A percentile compares a stretch with the other conserved stretches of the same genome.
These are phyloP conservation scores for Monotropa hypopitys DNA, from an alignment of 179 eudicot genomes.

Conservation along the genomic window DNA sequence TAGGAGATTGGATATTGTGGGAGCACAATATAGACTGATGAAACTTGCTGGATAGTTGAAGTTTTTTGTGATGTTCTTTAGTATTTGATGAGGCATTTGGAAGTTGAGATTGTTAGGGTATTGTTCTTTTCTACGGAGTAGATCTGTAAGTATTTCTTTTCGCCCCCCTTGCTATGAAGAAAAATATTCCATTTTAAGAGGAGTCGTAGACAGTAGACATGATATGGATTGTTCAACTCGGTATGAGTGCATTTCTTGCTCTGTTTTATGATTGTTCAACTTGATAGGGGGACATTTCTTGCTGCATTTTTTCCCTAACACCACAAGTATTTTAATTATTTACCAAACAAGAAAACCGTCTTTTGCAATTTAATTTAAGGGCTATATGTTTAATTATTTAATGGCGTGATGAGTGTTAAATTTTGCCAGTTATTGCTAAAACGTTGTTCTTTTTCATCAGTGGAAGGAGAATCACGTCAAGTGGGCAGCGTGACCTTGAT, in stretches of 20 bases:
- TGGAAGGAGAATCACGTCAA: constrained; percentile 60
- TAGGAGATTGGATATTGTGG: neutral
- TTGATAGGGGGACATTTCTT: neutral
- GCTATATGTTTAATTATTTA: neutral
- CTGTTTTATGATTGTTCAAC: no score
- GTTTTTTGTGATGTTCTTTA: neutral
- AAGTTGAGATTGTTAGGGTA: neutral
- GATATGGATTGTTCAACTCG: neutral
- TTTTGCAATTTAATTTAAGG: neutral
- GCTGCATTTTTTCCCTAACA: neutral
- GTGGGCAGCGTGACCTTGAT: constrained; percentile 66
- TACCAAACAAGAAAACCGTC: neutral
- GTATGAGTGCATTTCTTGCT: no score
- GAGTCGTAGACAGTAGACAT: neutral
- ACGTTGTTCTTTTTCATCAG: constrained; percentile 16
- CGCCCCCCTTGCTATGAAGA: neutral
- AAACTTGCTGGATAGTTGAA: neutral
- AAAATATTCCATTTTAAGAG: neutral
- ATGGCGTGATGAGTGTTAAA: neutral
- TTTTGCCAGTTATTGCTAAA: neutral
- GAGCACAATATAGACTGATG: no score
- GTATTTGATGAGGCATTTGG: neutral
- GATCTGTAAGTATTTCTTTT: neutral
- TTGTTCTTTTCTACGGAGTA: neutral
- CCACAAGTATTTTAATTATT: neutral